Evolutionary conservation across 129 eudicot genomes (phyloP), one percentile per base, ranked within the genome.

Genomic region (Flaveria ramosissima): DNA sequence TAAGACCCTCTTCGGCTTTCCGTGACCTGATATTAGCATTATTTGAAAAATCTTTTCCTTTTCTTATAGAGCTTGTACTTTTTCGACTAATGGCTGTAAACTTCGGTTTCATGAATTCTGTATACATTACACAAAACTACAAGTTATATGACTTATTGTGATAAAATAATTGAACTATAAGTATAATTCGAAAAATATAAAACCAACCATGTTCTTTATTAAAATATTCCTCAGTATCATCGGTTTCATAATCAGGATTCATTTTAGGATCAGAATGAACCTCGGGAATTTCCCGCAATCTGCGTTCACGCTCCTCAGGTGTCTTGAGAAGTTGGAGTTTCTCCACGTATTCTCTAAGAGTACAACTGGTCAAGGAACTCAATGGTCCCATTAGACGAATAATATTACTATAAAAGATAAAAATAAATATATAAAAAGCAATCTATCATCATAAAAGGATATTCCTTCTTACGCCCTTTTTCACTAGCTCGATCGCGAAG

Each of bases 341-440:
- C 80, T 90, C 92, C 57, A 90, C 88, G 70, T 82, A 85, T 83
- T 88, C 96, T 88, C 98, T 92, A 61, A 88, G 98, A 81, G 98
- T 92, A 60, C 36, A 81, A 51, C 45, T 55, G 7, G 93, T 92
- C 65, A 92, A 89, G 87, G 85, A 84, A 68, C 73, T 46, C 67
- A 70, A 15, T 2, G 36, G n/a, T 7, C 24, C 51, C 53, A 52
- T 39, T 55, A 66, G 53, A 24, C 19, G 32, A 30, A 13, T 67
- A 66, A 39, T 12, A 66, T 13, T 21, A 67, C 4, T 43, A 53
- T 36, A 56, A 13, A 60, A 43, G 14, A 17, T 19, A 65, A 13
- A 76, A 27, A 7, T 46, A 66, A 63, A 63, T 63, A 63, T 14
- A 16, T 15, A 50, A 13, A 32, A 50, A 48, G 62, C 30, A 27